Conservation (phyloP, 2,329 filamentous ascomycete genomes). For the Diaporthe vaccinii region DNA sequence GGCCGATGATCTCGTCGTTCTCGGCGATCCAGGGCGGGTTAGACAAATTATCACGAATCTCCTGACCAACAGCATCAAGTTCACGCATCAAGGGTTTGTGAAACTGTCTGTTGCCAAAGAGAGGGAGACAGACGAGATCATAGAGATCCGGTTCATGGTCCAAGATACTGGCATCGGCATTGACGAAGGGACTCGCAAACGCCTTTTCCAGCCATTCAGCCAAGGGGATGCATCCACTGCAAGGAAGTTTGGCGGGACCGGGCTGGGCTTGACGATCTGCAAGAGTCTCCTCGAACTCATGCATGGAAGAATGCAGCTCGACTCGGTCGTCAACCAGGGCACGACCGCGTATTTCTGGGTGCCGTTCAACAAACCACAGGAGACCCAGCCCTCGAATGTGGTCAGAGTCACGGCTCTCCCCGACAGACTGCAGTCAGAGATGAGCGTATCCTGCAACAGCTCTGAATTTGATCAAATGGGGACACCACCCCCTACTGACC, state of each 20-base stretch:
- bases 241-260: constrained; percentile 83
- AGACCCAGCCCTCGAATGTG: constrained; percentile 60
- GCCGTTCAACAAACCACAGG: constrained; percentile 79
- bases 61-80: constrained; percentile 73
- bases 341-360: constrained; percentile 84
- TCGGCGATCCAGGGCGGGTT: constrained; percentile 76
- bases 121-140: constrained; percentile 73
- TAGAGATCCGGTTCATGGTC: constrained; percentile 79
- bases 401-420: constrained; percentile 75
- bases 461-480: constrained; percentile 70
- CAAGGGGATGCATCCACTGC: constrained; percentile 87
- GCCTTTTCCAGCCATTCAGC: constrained; percentile 84
- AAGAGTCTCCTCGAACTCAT: constrained; percentile 86
- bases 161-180: constrained; percentile 87
- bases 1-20: constrained; percentile 79
- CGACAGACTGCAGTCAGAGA: constrained; percentile 74
- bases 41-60: constrained; percentile 75
- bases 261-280: constrained; percentile 82
- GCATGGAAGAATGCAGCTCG: constrained; percentile 79
- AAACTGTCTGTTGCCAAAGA: constrained; percentile 75
- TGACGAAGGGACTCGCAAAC: constrained; percentile 79
- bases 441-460: constrained; percentile 75
- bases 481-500: constrained; percentile 53
- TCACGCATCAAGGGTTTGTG: constrained; percentile 77
- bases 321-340: constrained; percentile 76